Percentiles rank a stretch among this genome's conserved stretches.
Evolutionary conservation across 371 early-diverging fungal species (phyloP).

Genomic region (Mortierella sp.): DNA sequence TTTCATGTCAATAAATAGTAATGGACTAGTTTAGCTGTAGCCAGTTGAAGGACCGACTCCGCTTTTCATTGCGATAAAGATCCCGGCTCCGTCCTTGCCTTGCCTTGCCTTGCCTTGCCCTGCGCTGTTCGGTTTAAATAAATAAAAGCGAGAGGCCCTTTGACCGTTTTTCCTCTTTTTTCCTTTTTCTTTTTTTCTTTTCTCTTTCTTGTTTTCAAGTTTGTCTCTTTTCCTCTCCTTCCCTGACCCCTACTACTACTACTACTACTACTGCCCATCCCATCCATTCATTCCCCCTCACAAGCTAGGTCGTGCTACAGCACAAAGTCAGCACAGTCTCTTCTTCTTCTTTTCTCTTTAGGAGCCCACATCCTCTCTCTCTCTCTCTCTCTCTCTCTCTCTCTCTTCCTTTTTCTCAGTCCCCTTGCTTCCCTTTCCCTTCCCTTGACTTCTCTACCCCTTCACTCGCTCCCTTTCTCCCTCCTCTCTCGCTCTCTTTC

Average conservation of each 20-base stretch:
- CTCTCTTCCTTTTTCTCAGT: not conserved
- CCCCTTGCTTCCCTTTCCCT: not conserved
- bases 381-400: not conserved
- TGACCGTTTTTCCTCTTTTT: conserved; percentile 6
- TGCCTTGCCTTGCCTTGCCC: too few species aligned
- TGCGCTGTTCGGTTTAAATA: too few species aligned
- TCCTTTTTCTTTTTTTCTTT: not conserved
- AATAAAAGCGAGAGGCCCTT: not conserved
- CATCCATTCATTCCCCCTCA: not conserved
- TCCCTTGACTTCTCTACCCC: not conserved
- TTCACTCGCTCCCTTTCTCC: too few species aligned
- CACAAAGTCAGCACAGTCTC: not conserved
- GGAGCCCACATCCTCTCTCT: not conserved
- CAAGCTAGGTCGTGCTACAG: conserved; percentile 14
- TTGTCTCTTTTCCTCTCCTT: not conserved
- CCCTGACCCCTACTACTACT: too few species aligned
- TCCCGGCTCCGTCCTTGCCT: too few species aligned
- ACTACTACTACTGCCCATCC: too few species aligned
- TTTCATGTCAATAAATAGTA: not conserved
- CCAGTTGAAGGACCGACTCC: too few species aligned
- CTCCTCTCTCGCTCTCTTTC: too few species aligned
- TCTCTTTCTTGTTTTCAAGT: not conserved
- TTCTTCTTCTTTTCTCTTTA: too few species aligned
- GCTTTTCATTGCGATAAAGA: too few species aligned
- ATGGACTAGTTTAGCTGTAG: not conserved